Conservation (phyloP, 164 flowering plant species). For the Annona squamosa region DNA sequence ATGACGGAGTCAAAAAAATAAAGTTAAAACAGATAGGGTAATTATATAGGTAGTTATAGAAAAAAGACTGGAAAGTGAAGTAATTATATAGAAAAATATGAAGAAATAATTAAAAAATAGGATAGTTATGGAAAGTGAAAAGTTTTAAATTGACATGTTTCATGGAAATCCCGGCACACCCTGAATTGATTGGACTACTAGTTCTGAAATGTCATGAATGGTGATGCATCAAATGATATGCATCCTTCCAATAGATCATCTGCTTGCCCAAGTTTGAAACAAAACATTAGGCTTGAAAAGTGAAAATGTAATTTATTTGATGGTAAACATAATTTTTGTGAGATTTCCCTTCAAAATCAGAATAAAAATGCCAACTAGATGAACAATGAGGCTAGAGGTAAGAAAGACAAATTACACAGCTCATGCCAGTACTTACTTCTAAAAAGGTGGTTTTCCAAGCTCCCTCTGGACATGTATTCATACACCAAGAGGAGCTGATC, state of each 20-base stretch:
- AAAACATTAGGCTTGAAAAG: not conserved
- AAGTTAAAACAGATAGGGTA: too few relatives aligned
- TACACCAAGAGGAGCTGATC: conserved; percentile 67
- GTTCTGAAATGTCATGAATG: not conserved
- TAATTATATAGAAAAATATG: too few relatives aligned
- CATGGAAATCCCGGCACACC: not conserved
- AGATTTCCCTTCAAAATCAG: not conserved
- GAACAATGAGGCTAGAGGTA: not conserved
- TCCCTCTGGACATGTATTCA: conserved; percentile 79
- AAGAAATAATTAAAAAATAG: too few relatives aligned
- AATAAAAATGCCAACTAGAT: not conserved
- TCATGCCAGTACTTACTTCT: conserved; percentile 46
- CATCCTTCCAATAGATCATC: not conserved
- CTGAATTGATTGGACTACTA: not conserved
- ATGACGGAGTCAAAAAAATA: too few relatives aligned
- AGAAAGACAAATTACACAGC: not conserved
- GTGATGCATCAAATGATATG: not conserved
- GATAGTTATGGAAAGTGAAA: too few relatives aligned
- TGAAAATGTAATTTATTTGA: too few relatives aligned
- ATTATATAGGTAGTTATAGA: too few relatives aligned
- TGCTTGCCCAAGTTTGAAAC: not conserved
- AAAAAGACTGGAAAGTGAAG: too few relatives aligned
- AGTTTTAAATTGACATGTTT: not conserved
- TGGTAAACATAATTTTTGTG: not conserved
- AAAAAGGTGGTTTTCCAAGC: conserved; percentile 86